Conservation (phyloP, 2,329 filamentous ascomycete genomes). For the Fusarium chlamydosporum region DNA sequence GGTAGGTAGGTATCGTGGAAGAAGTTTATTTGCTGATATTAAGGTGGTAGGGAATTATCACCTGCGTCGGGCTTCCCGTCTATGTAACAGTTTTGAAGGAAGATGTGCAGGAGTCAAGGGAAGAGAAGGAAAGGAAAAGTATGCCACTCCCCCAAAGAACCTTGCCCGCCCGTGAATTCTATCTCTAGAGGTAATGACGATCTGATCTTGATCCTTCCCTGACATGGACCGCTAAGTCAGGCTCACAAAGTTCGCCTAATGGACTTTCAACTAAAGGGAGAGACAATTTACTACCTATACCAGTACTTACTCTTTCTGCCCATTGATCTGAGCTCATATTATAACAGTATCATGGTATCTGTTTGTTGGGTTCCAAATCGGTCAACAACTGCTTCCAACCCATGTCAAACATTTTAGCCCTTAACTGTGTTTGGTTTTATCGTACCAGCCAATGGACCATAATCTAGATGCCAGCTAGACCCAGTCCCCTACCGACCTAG, state of each 20-base stretch:
- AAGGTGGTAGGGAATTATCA: constrained; percentile 1
- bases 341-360: not conserved
- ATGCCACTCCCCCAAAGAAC: constrained; percentile 23
- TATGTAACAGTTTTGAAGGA: constrained; percentile 9
- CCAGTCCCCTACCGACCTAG: not conserved
- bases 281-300: not conserved
- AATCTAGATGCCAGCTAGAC: not conserved
- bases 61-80: constrained; percentile 39
- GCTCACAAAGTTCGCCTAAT: not conserved
- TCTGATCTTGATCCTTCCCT: constrained; percentile 1
- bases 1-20: too few relatives aligned
- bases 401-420: constrained; percentile 37
- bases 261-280: too few relatives aligned
- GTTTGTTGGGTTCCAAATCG: not conserved
- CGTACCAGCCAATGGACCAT: constrained; percentile 38
- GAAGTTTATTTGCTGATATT: not conserved
- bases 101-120: constrained; percentile 29
- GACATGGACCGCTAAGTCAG: not conserved
- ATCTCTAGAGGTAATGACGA: not conserved
- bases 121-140: constrained; percentile 25
- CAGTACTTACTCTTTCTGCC: not conserved
- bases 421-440: constrained; percentile 33
- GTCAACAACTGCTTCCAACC: constrained; percentile 13
- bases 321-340: not conserved
- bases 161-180: constrained; percentile 1